Evolutionary conservation across 2,329 filamentous ascomycete species (phyloP).

Genomic region (Verticillium longisporum): DNA sequence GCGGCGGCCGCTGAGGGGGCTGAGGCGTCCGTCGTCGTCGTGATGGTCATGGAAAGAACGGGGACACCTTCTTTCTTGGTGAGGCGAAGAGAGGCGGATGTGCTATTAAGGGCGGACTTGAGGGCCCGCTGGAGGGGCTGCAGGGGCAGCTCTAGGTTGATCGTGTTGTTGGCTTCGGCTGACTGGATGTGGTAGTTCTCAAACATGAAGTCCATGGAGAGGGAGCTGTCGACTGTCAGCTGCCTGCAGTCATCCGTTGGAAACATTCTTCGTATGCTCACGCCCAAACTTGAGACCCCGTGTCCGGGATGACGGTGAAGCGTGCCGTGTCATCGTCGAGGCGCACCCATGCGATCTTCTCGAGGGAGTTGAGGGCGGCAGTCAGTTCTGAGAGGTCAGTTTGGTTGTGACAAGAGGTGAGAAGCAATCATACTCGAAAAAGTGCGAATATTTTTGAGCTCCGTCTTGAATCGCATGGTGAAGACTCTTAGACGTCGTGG

Average conservation of each 20-base stretch:
- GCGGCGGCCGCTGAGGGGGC: slow-evolving; percentile 19
- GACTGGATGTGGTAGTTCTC: slow-evolving; percentile 80
- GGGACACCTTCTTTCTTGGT: slow-evolving; percentile 90
- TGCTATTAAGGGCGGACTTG: slow-evolving; percentile 75
- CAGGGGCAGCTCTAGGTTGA: slow-evolving; percentile 95
- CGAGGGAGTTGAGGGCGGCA: slow-evolving; percentile 57
- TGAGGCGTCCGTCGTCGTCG: slow-evolving; percentile 58
- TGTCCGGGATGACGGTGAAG: slow-evolving; percentile 92
- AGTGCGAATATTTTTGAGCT: slow-evolving; percentile 58
- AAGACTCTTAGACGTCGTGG: not conserved
- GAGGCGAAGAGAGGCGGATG: slow-evolving; percentile 76
- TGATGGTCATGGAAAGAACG: slow-evolving; percentile 83
- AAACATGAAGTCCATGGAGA: slow-evolving; percentile 78
- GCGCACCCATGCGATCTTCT: slow-evolving; percentile 85
- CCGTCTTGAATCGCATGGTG: slow-evolving; percentile 60
- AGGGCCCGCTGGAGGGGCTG: slow-evolving; percentile 83
- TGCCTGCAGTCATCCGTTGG: not conserved
- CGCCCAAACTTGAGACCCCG: slow-evolving; percentile 95
- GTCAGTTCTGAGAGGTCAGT: slow-evolving; percentile 46
- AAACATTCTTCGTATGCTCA: slow-evolving; percentile 36
- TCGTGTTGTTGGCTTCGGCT: slow-evolving; percentile 73
- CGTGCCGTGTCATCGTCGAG: slow-evolving; percentile 81
- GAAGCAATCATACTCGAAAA: slow-evolving; percentile 47
- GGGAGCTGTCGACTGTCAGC: slow-evolving; percentile 32
- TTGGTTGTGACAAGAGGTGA: not conserved